Evolutionary conservation across 495 filamentous ascomycete genomes (phyloP).

Genomic region (Pseudoneurospora amorphoporcata): DNA sequence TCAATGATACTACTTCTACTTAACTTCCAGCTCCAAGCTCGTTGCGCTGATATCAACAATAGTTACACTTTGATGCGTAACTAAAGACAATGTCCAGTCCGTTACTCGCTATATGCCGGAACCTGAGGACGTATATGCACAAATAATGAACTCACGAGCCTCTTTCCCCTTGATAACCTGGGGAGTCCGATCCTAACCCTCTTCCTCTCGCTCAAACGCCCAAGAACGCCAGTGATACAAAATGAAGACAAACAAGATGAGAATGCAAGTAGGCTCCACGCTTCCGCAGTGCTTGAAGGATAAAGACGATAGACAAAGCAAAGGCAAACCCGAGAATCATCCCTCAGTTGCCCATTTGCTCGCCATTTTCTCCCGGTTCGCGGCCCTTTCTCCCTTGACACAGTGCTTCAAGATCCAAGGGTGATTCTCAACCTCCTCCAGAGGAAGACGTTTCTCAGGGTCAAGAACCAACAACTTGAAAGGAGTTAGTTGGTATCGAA

Average conservation of each 20-base stretch:
- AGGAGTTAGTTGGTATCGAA: background rate
- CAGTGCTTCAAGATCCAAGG: constrained; percentile 98
- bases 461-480: constrained; percentile 79
- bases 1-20: background rate
- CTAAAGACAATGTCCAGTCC: background rate
- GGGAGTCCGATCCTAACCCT: background rate
- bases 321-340: background rate
- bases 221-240: background rate
- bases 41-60: background rate
- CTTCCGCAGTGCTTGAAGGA: background rate
- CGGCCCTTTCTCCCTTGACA: constrained; percentile 58
- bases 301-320: background rate
- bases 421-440: constrained; percentile 82
- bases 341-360: constrained; percentile 11
- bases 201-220: background rate
- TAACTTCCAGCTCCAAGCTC: background rate
- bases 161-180: background rate
- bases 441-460: constrained; percentile 81
- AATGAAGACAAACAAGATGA: background rate
- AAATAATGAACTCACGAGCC: background rate
- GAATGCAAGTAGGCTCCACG: background rate
- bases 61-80: background rate
- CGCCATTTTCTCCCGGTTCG: constrained; percentile 36
- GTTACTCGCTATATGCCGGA: background rate
- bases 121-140: background rate